Conservation (phyloP, 129 eudicot genomes). For the Pittosporum tobira region DNA sequence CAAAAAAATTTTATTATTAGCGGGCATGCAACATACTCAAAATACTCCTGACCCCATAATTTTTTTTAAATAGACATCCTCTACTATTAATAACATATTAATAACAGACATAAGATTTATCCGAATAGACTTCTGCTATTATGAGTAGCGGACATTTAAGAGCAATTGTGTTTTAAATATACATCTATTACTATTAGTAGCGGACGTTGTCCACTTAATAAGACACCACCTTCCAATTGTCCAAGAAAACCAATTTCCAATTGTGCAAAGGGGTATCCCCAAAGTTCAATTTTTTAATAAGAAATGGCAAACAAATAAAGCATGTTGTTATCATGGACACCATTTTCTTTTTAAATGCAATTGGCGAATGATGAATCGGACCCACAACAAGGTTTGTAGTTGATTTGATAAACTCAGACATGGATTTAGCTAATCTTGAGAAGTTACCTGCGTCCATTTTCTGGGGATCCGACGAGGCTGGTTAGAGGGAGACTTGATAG, state of each 20-base stretch:
- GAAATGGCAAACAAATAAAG: conserved; percentile 42
- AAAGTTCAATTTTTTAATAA: conserved; percentile 39
- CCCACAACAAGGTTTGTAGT: conserved; percentile 45
- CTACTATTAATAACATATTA: too few relatives aligned
- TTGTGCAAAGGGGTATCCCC: conserved; percentile 78
- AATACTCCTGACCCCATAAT: too few relatives aligned
- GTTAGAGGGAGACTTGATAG: conserved; percentile 85
- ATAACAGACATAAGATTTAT: too few relatives aligned
- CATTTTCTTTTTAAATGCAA: conserved; percentile 42
- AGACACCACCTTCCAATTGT: conserved; percentile 65
- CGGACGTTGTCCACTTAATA: too few relatives aligned
- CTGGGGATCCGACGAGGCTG: conserved; percentile 53
- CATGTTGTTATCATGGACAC: conserved; percentile 23
- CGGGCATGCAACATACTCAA: too few relatives aligned
- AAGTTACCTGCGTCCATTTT: conserved; percentile 63
- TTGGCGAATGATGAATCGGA: conserved; percentile 50
- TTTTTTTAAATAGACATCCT: too few relatives aligned
- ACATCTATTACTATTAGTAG: too few relatives aligned
- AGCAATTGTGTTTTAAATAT: too few relatives aligned
- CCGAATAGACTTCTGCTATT: too few relatives aligned
- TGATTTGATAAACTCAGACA: conserved; percentile 62
- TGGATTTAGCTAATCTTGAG: conserved; percentile 56
- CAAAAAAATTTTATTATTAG: too few relatives aligned
- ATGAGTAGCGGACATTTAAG: too few relatives aligned
- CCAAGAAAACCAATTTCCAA: conserved; percentile 36